phyloP scores from a whole-genome alignment of 371 early-diverging fungal species.

The Mortierella sp. region DNA sequence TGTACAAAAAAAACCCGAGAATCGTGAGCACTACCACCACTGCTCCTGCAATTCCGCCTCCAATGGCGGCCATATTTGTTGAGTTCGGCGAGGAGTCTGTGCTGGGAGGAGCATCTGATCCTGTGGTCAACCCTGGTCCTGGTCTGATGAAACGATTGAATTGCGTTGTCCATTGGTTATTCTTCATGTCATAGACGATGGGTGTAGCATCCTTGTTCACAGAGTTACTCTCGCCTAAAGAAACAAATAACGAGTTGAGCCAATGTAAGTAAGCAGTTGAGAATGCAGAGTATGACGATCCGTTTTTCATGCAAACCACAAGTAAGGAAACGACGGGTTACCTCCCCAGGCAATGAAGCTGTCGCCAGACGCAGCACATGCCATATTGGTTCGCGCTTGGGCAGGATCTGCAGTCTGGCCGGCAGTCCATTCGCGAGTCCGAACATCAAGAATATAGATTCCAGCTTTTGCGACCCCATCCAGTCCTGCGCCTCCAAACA shows the following conservation, averaged over 20 bases:
- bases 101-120: no score
- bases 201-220: not conserved
- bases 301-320: no score
- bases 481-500: not conserved
- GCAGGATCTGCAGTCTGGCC: not conserved
- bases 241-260: not conserved
- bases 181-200: not conserved
- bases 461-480: not conserved
- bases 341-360: slow-evolving; percentile 9
- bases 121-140: no score
- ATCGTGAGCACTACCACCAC: not conserved
- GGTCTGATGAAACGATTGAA: not conserved
- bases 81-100: not conserved
- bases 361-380: not conserved
- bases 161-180: not conserved
- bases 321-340: no score
- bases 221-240: not conserved
- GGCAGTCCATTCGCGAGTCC: not conserved
- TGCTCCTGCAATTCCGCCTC: not conserved
- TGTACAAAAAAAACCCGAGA: not conserved
- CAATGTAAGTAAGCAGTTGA: not conserved
- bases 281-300: no score
- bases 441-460: not conserved
- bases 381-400: not conserved
- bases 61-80: not conserved